phyloP scores from a whole-genome alignment of 164 flowering plant species.

The Berberis vulgaris region DNA sequence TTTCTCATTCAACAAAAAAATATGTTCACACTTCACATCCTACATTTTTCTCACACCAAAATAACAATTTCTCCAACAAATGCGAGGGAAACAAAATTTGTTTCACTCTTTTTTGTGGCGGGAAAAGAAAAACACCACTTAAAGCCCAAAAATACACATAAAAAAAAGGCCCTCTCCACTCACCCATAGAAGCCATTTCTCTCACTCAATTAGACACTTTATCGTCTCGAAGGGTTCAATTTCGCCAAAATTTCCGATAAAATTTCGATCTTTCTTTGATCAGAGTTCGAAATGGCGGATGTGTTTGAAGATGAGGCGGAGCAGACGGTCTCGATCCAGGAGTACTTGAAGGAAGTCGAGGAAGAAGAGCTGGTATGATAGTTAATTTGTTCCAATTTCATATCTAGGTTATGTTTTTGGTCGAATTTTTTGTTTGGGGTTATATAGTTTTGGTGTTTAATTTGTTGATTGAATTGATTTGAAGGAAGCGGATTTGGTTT shows the following conservation, averaged over 20 bases:
- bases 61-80: too few relatives aligned
- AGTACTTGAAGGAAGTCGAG: conserved; percentile 56
- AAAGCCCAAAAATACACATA: background rate
- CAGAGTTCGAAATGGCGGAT: conserved; percentile 32
- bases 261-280: background rate
- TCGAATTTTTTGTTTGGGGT: background rate
- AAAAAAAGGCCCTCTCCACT: background rate
- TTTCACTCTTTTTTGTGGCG: background rate
- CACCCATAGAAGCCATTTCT: background rate
- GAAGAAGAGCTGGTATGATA: conserved; percentile 56
- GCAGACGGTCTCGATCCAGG: conserved; percentile 52
- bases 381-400: background rate
- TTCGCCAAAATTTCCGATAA: background rate
- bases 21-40: too few relatives aligned
- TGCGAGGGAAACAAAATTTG: background rate
- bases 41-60: too few relatives aligned
- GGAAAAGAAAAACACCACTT: background rate
- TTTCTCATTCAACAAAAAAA: too few relatives aligned
- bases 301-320: conserved; percentile 52
- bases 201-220: background rate
- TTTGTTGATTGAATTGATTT: conserved; percentile 5
- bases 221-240: background rate
- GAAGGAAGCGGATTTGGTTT: conserved; percentile 90
- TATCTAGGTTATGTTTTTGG: background rate
- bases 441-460: background rate